Percentiles rank a stretch among this genome's conserved stretches.
Conservation (phyloP, 768 basidiomycete species). For the Lentinula detonsa region DNA sequence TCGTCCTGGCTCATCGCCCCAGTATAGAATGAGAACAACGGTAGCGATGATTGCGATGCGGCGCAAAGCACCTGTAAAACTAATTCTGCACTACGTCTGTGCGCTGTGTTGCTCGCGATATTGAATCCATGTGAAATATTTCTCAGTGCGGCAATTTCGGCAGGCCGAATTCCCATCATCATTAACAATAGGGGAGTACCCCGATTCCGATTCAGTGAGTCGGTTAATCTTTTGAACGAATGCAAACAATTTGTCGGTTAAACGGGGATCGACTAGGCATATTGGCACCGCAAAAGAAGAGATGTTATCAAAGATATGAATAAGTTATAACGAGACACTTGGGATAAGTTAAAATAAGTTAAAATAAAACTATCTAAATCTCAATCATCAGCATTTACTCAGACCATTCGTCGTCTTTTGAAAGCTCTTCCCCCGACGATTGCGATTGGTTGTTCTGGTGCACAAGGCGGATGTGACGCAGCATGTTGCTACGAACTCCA, state of each 20-base stretch:
- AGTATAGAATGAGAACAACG: not conserved
- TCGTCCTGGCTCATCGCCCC: not conserved
- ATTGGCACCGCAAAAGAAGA: not conserved
- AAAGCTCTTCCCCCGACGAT: conserved; percentile 5
- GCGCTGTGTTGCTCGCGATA: not conserved
- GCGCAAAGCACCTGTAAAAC: not conserved
- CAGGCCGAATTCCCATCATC: no score
- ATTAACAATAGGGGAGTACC: no score
- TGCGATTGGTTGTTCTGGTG: conserved; percentile 16
- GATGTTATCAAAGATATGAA: not conserved
- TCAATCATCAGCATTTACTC: not conserved
- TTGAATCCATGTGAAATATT: not conserved
- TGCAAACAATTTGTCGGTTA: not conserved
- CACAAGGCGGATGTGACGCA: conserved; percentile 50
- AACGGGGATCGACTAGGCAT: not conserved
- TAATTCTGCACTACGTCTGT: not conserved
- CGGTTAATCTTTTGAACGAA: not conserved
- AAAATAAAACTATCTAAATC: not conserved
- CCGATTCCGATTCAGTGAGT: not conserved
- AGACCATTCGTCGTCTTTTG: conserved; percentile 10
- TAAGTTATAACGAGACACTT: not conserved
- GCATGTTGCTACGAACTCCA: conserved; percentile 59
- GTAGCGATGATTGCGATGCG: not conserved
- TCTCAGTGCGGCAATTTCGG: not conserved
- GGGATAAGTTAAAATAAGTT: conserved; percentile 3